Base-by-base conservation (phyloP, 495 filamentous ascomycete species). In the Cercophora scortea region DNA sequence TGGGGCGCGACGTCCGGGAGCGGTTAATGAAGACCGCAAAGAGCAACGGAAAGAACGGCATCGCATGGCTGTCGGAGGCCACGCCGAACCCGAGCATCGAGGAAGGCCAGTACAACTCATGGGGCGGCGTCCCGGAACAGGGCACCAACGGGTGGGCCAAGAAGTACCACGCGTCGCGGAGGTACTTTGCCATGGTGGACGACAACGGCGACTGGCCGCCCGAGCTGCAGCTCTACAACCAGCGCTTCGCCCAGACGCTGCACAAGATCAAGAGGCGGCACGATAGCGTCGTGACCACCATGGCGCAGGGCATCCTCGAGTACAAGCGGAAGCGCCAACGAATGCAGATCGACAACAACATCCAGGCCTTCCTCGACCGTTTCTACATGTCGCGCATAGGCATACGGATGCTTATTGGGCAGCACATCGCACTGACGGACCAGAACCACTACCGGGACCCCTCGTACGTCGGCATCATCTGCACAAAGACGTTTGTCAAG, bases 341-440 rank as follows among this genome's bases (percentile, higher is more conserved):
- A 42, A 92, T 97, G 86, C 94, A 97, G 65, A 98, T 98, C 63
- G 93, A 97, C 71, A 84, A 89, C 51, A 93, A 89, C 49, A 95
- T 98, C 47, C 93, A 98, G 65, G 81, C 86, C 47, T 98, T 98
- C 72, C 83, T 98, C 51, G 93, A 98, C 71, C 87, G 93, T 47
- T 98, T 98, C 66, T 98, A 98, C 75, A 98, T 98, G 93, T 96
- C 90, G 35, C 90, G 93, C n/a, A 98, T 98, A 56, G 93, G 93
- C 56, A 98, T 98, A 50, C 88, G 93, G 55, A 98, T 98, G 93
- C 80, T 98, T 12, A 96, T 98, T 50, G 93, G 93, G 33, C 93
- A 98, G 67, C 93, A 98, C 70, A 93, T 98, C 52, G 94, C 93
- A 53, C 77, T 98, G 49, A 95, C 91, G 16, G 91, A 96, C 62